Percentiles rank a stretch among this genome's conserved stretches.
Conservation (phyloP, 805 yeast genomes). For the Metschnikowia baotianmanensis region DNA sequence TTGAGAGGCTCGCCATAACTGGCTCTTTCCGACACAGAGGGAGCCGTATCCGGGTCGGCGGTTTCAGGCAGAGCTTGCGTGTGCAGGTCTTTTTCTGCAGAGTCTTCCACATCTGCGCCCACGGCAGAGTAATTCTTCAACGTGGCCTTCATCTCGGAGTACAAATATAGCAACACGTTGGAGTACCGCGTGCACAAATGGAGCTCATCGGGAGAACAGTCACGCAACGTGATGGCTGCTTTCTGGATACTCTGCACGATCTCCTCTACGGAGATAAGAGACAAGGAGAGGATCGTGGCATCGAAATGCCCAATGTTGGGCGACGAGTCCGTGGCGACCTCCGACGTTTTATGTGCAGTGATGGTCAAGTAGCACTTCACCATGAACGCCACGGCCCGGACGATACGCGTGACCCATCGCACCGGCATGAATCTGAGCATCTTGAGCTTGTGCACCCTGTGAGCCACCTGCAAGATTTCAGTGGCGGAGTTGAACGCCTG, state of each 20-base stretch:
- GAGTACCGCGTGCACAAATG: constrained; percentile 81
- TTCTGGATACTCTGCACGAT: constrained; percentile 63
- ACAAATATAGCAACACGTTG: constrained; percentile 70
- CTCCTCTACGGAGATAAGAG: constrained; percentile 69
- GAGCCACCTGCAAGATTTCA: constrained; percentile 69
- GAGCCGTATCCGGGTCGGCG: constrained; percentile 13
- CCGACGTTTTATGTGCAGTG: constrained; percentile 42
- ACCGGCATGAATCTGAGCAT: constrained; percentile 80
- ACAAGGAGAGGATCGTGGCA: constrained; percentile 53
- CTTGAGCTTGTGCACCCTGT: constrained; percentile 61
- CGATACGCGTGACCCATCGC: constrained; percentile 85
- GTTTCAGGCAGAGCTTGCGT: constrained; percentile 4
- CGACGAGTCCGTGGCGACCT: constrained; percentile 15
- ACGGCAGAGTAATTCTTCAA: constrained; percentile 22
- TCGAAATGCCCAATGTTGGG: constrained; percentile 32
- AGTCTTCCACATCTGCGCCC: constrained; percentile 3
- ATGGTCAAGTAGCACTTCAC: constrained; percentile 79
- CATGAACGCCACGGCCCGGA: constrained; percentile 84
- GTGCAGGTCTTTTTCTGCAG: neutral
- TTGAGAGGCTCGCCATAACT: neutral
- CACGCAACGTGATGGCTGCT: constrained; percentile 71
- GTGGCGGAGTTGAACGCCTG: constrained; percentile 82
- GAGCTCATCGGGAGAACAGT: constrained; percentile 85
- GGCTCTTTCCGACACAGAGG: neutral
- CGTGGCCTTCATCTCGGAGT: constrained; percentile 66